Evolutionary conservation across 2,329 filamentous ascomycete genomes (phyloP).

Genomic region (Trichocomaceae sp.): DNA sequence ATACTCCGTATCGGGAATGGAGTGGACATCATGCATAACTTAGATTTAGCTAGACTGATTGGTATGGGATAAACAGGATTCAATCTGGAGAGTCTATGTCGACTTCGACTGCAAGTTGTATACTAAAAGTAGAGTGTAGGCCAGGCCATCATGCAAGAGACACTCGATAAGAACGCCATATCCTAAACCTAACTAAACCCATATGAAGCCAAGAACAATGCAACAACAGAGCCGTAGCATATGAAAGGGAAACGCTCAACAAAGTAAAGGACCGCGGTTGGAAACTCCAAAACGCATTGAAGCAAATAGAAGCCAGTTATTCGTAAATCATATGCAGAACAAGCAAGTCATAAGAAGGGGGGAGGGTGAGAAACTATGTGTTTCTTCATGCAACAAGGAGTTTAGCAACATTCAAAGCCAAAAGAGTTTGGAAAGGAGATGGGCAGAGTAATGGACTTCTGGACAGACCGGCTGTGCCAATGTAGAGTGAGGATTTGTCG

Average conservation of each 20-base stretch:
- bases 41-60: not conserved
- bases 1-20: not conserved
- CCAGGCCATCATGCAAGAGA: not conserved
- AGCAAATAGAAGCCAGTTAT: not conserved
- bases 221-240: constrained; percentile 4
- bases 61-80: not conserved
- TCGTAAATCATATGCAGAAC: constrained; percentile 10
- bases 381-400: constrained; percentile 6
- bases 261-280: not conserved
- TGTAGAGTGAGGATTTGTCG: not conserved
- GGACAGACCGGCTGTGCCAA: constrained; percentile 13
- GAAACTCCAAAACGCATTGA: not conserved
- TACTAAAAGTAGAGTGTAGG: not conserved
- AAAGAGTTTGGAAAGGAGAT: not conserved
- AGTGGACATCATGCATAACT: not conserved
- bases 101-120: not conserved
- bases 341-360: not conserved
- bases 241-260: constrained; percentile 5
- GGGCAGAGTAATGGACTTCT: not conserved
- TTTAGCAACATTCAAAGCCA: constrained; percentile 1
- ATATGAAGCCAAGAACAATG: constrained; percentile 3
- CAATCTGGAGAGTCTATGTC: not conserved
- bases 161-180: not conserved
- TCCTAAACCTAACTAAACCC: too few species aligned
- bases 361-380: not conserved